A percentile compares a stretch with the other conserved stretches of the same genome.
These are phyloP conservation scores for Alnus glutinosa DNA, from an alignment of 306 rosid genomes.

Conservation along the genomic window DNA sequence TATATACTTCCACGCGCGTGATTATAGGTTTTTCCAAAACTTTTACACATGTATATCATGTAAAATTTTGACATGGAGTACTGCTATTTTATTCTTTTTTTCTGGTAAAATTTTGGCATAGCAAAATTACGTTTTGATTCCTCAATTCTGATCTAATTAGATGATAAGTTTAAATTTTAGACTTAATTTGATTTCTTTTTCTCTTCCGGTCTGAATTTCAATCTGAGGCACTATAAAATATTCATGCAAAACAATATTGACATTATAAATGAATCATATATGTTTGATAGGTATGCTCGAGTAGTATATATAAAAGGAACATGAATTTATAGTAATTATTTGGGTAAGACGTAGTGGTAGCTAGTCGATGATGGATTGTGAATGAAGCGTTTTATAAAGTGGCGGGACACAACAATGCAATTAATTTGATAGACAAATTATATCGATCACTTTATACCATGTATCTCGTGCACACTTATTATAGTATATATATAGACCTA, in stretches of 20 bases:
- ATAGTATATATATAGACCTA: background rate
- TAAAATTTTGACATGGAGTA: background rate
- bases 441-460: constrained; percentile 29
- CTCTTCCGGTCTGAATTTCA: no score
- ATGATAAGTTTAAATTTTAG: no score
- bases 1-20: no score
- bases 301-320: constrained; percentile 26
- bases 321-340: constrained; percentile 41
- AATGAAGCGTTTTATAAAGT: constrained; percentile 48
- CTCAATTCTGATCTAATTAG: background rate
- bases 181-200: no score
- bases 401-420: constrained; percentile 42
- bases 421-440: constrained; percentile 14
- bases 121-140: background rate
- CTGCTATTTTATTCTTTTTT: no score
- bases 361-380: constrained; percentile 49
- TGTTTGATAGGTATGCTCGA: constrained; percentile 12
- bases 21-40: background rate
- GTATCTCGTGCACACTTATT: constrained; percentile 47
- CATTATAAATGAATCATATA: constrained; percentile 10
- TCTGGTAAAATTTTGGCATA: no score
- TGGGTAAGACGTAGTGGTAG: constrained; percentile 39
- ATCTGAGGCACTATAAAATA: background rate
- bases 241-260: background rate
- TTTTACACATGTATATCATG: background rate